These are phyloP conservation scores for Athelia sp. DNA, from an alignment of 1,284 basidiomycete genomes.

Conservation along the genomic window DNA sequence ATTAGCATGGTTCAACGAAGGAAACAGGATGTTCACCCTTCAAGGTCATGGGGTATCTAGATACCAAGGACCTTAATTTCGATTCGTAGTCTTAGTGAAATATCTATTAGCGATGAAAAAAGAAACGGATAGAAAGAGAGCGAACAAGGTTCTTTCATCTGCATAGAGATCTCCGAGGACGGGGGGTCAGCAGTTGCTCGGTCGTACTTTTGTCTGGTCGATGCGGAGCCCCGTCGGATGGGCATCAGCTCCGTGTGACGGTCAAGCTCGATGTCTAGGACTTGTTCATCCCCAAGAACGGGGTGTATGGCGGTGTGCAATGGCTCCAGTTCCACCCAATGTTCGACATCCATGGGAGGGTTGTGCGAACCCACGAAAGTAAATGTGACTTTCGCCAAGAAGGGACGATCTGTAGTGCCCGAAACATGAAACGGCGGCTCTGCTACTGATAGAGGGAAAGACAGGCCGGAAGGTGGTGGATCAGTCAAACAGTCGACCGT, in stretches of 20 bases:
- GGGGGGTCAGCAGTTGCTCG: neutral
- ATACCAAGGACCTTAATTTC: conserved; percentile 39
- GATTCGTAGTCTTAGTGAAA: conserved; percentile 36
- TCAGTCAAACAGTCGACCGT: conserved; percentile 42
- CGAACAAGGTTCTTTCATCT: too few species aligned
- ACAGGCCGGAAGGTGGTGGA: conserved; percentile 28
- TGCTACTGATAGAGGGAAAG: conserved; percentile 27
- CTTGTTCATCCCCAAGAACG: conserved; percentile 61
- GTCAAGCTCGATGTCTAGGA: conserved; percentile 69
- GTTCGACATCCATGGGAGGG: conserved; percentile 47
- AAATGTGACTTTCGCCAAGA: conserved; percentile 58
- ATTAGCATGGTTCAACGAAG: too few species aligned
- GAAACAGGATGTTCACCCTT: conserved; percentile 36
- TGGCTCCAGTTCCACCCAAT: conserved; percentile 71
- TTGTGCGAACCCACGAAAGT: conserved; percentile 41
- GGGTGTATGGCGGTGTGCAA: conserved; percentile 37
- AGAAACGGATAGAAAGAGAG: too few species aligned
- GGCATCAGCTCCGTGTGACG: conserved; percentile 51
- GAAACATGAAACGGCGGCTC: conserved; percentile 56
- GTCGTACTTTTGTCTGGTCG: conserved; percentile 12
- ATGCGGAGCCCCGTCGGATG: conserved; percentile 15
- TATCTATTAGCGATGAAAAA: too few species aligned
- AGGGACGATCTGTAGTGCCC: conserved; percentile 52
- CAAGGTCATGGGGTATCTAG: conserved; percentile 52
- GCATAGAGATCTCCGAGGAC: too few species aligned